Conservation (phyloP, 768 basidiomycete species). For the Mycena maculata region DNA sequence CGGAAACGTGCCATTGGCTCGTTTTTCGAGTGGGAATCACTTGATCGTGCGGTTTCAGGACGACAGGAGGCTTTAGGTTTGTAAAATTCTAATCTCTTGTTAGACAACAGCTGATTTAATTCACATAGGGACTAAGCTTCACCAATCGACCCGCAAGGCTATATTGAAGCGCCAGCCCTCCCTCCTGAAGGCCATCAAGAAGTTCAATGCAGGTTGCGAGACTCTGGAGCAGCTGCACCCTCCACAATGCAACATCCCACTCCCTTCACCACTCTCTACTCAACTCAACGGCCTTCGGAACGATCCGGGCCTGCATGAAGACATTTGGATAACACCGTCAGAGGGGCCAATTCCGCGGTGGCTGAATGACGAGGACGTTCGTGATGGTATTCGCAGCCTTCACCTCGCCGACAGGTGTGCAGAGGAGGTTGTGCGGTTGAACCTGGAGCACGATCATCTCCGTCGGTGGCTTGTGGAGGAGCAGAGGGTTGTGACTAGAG, state of each 20-base stretch:
- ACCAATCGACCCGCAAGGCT: too few species aligned
- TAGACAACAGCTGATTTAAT: neutral
- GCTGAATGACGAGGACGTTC: conserved; percentile 42
- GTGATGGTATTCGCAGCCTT: conserved; percentile 27
- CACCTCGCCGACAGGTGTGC: conserved; percentile 32
- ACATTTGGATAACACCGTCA: conserved; percentile 47
- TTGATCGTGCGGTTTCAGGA: conserved; percentile 40
- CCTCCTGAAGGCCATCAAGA: too few species aligned
- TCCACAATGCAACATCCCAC: too few species aligned
- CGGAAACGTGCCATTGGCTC: conserved; percentile 37
- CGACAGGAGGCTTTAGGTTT: conserved; percentile 38
- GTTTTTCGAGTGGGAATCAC: conserved; percentile 43
- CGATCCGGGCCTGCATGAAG: too few species aligned
- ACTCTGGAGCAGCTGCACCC: too few species aligned
- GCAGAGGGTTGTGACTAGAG: too few species aligned
- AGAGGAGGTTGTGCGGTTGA: conserved; percentile 36
- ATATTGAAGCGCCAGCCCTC: too few species aligned
- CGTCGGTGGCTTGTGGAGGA: neutral
- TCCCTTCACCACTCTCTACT: too few species aligned
- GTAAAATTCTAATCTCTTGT: conserved; percentile 40
- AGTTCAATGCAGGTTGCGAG: too few species aligned
- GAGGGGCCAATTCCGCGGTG: conserved; percentile 38
- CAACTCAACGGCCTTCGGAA: too few species aligned
- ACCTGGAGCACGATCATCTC: conserved; percentile 36
- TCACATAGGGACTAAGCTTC: too few species aligned